Base-by-base conservation (phyloP, 495 filamentous ascomycete species). In the Extremus antarcticus region DNA sequence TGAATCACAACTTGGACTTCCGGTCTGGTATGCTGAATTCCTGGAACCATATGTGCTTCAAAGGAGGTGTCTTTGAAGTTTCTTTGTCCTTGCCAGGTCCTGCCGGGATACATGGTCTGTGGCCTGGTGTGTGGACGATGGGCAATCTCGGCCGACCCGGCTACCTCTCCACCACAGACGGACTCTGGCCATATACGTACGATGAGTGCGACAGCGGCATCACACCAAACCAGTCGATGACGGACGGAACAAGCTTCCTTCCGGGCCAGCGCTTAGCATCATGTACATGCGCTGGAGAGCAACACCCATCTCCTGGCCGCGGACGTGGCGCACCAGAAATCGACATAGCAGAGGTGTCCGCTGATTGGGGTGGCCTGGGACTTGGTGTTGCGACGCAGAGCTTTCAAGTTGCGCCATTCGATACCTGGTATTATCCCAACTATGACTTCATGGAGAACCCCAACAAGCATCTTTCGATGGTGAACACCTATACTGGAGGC, bases 11-110 rank as follows among this genome's bases (percentile, higher is more conserved):
- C 35, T 65, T 88, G 10, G 73, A 83, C 55, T 90, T 84, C 61
- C 76, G 85, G 32, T 90, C 86, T 16, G 86, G 82, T n/a, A 90
- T 89, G 86, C 57, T 89, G 9, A 85, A 89, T 57, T 86, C 80
- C 23, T 90, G 86, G 86, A 90, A 89, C 66, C 80, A 88, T 62
- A 57, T 88, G 43, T 88, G 86, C 65, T 86, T 88, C 67, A 86
- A 82, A 48, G 86, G 86, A 17, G 86, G 86, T 15, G 74, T 82
- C 39, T 66, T 89, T n/a, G 85, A 90, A 70, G 86, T 85, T 13
- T 86, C 82, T 59, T 78, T 86, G 29, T 90, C 86, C 0, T 72
- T 89, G 9, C 86, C 86, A 3, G 86, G 86, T 19, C 64, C 74
- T 25, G 86, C 85, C 4, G 80, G 87, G 41, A 74, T 78, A 23